phyloP scores from a whole-genome alignment of 331 rosid species.

The Telfairia occidentalis region DNA sequence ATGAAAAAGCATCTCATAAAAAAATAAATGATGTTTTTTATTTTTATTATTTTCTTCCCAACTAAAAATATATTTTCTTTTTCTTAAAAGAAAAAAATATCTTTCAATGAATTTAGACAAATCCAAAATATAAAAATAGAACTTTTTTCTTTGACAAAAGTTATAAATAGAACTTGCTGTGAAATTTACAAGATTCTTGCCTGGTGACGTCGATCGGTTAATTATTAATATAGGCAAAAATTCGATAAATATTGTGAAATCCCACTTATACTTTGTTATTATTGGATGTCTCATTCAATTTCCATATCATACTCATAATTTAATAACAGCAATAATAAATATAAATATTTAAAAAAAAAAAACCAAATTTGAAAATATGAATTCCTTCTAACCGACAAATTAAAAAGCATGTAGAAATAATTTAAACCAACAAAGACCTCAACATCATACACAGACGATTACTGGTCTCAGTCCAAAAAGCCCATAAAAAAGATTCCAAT shows the following conservation, averaged over 20 bases:
- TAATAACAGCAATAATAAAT: neutral
- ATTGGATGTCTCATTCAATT: neutral
- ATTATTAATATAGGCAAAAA: neutral
- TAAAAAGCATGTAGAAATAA: neutral
- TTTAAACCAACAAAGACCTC: neutral
- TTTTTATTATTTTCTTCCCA: too few species aligned
- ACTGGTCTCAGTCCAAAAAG: neutral
- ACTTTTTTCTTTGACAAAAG: neutral
- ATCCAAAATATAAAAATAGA: neutral
- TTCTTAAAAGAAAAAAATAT: too few species aligned
- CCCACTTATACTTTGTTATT: neutral
- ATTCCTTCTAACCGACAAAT: neutral
- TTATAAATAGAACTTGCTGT: neutral
- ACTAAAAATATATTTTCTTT: too few species aligned
- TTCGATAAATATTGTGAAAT: neutral
- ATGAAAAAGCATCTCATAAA: too few species aligned
- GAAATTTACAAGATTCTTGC: neutral
- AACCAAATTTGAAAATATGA: neutral
- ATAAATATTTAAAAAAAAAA: neutral
- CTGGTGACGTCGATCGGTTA: neutral
- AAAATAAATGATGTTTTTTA: too few species aligned
- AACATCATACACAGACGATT: too few species aligned
- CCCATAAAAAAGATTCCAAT: neutral
- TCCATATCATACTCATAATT: neutral
- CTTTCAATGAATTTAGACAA: neutral